Percentiles rank a stretch among this genome's conserved stretches.
phyloP scores from a whole-genome alignment of 495 filamentous ascomycete species.

The Xylaria longipes region DNA sequence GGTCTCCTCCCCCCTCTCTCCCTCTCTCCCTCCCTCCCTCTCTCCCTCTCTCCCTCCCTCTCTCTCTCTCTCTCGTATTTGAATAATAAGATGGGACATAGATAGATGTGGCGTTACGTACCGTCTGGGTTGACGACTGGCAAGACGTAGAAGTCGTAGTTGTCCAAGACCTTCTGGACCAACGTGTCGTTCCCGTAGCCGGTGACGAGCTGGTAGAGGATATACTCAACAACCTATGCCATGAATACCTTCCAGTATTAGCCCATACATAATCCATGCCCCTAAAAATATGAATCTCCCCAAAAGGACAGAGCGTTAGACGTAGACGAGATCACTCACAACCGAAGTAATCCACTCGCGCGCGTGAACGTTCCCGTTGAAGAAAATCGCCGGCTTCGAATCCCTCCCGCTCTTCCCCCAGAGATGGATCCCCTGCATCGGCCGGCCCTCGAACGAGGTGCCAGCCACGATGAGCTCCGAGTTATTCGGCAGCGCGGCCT shows the following conservation, averaged over 20 bases:
- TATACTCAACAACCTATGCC: slow-evolving; percentile 58
- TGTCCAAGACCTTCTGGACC: slow-evolving; percentile 56
- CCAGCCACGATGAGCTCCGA: slow-evolving; percentile 61
- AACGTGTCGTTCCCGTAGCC: slow-evolving; percentile 50
- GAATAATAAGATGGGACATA: slow-evolving; percentile 10
- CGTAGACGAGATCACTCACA: slow-evolving; percentile 27
- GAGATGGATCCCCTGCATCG: slow-evolving; percentile 65
- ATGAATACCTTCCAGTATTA: background rate
- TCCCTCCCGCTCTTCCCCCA: slow-evolving; percentile 59
- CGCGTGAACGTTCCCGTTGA: slow-evolving; percentile 69
- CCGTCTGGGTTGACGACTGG: slow-evolving; percentile 70
- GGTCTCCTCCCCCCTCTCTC: too few relatives aligned
- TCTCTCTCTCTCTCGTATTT: too few relatives aligned
- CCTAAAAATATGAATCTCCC: background rate
- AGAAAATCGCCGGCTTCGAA: slow-evolving; percentile 62
- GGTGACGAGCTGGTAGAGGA: slow-evolving; percentile 59
- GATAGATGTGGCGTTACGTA: slow-evolving; percentile 29
- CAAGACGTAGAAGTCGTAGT: slow-evolving; percentile 69
- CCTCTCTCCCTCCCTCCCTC: too few relatives aligned
- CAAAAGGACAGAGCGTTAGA: background rate
- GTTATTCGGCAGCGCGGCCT: slow-evolving; percentile 52
- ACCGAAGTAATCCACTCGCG: slow-evolving; percentile 68
- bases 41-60: too few relatives aligned
- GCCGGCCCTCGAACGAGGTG: slow-evolving; percentile 55
- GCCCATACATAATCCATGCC: background rate